These are phyloP conservation scores for Cyclotella kingstonii DNA, from an alignment of 108 stramenopile species.

Conservation along the genomic window DNA sequence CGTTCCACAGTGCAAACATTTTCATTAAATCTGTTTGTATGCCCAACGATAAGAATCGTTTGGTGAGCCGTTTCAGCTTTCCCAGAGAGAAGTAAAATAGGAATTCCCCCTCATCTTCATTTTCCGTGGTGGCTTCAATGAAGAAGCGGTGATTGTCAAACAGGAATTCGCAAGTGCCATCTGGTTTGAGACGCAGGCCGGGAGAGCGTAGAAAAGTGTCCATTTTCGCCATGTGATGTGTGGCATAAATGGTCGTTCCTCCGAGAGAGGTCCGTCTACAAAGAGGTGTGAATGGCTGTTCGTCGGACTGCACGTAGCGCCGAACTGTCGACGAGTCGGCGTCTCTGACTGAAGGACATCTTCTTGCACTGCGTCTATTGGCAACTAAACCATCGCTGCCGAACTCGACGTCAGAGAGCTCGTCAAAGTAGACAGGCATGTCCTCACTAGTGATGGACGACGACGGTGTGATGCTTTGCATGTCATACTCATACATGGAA, in stretches of 20 bases:
- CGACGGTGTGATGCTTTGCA: too few species aligned
- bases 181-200: conserved; percentile 27
- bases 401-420: too few species aligned
- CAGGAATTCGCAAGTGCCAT: conserved; percentile 35
- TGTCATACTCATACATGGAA: too few species aligned
- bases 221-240: conserved; percentile 33
- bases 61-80: conserved; percentile 1
- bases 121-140: conserved; percentile 20
- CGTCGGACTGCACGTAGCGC: neutral
- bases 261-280: conserved; percentile 34
- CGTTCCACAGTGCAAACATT: conserved; percentile 36
- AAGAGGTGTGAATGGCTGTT: neutral
- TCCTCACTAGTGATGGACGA: too few species aligned
- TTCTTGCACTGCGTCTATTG: too few species aligned
- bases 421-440: too few species aligned
- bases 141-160: conserved; percentile 22
- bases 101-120: conserved; percentile 19
- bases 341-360: too few species aligned
- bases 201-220: conserved; percentile 18
- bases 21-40: conserved; percentile 13
- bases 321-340: too few species aligned
- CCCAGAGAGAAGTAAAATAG: conserved; percentile 28
- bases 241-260: conserved; percentile 29
- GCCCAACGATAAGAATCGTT: neutral
- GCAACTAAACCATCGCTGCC: too few species aligned